Conservation (phyloP, 2,329 filamentous ascomycete species). For the Nemania bipapillata region DNA sequence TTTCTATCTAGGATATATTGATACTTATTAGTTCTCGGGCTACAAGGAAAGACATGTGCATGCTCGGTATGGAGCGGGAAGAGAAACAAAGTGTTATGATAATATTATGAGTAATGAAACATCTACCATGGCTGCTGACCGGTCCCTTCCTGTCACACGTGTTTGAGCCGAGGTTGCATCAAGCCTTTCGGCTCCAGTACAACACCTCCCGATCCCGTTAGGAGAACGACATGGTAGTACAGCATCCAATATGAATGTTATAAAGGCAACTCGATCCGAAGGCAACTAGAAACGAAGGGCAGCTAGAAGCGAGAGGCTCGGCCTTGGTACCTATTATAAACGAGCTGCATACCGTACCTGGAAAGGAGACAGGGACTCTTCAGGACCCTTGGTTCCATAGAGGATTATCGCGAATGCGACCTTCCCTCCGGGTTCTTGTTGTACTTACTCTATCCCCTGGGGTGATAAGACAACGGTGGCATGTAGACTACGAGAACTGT, state of each 20-base stretch:
- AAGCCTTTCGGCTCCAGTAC: neutral
- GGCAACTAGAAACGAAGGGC: no score
- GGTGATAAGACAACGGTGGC: neutral
- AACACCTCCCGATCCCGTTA: no score
- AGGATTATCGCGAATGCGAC: no score
- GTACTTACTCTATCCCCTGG: neutral
- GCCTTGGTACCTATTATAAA: no score
- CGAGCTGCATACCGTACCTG: no score
- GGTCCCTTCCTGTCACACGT: neutral
- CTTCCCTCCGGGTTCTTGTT: no score
- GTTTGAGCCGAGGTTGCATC: neutral
- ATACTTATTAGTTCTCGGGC: neutral
- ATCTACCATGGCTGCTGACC: neutral
- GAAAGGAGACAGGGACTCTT: no score
- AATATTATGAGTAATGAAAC: constrained; percentile 31
- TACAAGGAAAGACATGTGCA: constrained; percentile 1
- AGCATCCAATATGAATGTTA: no score
- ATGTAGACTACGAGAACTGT: neutral
- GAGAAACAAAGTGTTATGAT: neutral
- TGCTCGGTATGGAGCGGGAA: neutral
- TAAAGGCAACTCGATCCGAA: no score
- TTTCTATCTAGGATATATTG: neutral
- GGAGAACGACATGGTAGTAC: no score
- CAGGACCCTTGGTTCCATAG: no score
- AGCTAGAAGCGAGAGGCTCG: no score